Base-by-base conservation (phyloP, 345 rosid genomes). In the Luvunga scandens region DNA sequence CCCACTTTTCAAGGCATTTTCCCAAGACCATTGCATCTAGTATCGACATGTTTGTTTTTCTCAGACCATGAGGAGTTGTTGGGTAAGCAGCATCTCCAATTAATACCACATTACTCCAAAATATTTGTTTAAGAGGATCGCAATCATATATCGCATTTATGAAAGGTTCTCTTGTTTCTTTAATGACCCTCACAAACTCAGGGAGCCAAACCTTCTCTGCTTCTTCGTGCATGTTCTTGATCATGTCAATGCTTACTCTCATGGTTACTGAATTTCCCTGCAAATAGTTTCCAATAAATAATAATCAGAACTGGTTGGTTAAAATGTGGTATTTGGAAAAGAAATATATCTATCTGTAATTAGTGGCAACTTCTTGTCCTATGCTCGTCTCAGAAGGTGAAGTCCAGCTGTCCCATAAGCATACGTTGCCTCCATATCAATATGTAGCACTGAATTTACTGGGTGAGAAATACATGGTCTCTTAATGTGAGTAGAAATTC, bases 71-170 rank as follows among this genome's bases (percentile, higher is more conserved):
- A 75, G 98, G 97, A 39, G 92, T 88, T 2, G 89, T 87, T 9
- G 98, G 97, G 79, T 93, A 97, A 66, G 98, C 93, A 0, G 97
- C 93, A 63, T 94, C 98, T 48, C 97, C 98, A 1, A 89, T 78
- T 22, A 93, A 79, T 25, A 89, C 91, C 13, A 88, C 87, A 66
- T 87, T 87, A 76, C 82, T 88, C 93, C 90, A 90, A 55, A 82
- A 76, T 57, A 90, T 77, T 76, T 75, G 74, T 70, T 82, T 79
- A 24, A 91, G 74, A 73, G 97, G 97, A 56, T 93, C 91, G 48
- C 82, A 86, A 72, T 94, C 98, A 67, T 94, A 94, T 39, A 93
- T 90, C 50, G 86, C 84, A 56, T 93, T 94, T 25, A 94, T 76
- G 85, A 94, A 93, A 62, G 98, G 98, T n/a, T 90, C 92, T 5